These are phyloP conservation scores for Trichoderma endophyticum DNA, from an alignment of 2,329 filamentous ascomycete species.

Conservation along the genomic window DNA sequence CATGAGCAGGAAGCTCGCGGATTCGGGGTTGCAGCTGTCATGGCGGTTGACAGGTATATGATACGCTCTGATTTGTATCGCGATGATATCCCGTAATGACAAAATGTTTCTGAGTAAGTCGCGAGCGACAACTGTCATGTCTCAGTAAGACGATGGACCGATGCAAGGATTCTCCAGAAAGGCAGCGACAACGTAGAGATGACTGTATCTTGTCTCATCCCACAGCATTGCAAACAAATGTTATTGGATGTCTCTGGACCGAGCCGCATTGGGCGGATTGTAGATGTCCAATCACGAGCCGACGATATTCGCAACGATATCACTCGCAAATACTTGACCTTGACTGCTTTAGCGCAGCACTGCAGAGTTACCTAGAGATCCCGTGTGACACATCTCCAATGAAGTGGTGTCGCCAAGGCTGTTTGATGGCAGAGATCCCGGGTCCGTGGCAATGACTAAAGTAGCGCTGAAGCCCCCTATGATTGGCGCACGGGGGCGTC, in stretches of 20 bases:
- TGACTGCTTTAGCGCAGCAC: background rate
- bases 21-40: background rate
- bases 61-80: background rate
- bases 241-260: background rate
- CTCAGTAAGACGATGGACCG: background rate
- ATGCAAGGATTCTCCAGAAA: background rate
- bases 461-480: conserved; percentile 5
- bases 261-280: background rate
- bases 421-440: background rate
- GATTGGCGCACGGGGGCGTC: conserved; percentile 16
- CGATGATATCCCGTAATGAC: background rate
- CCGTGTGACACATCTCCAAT: conserved; percentile 4
- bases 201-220: background rate
- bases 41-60: background rate
- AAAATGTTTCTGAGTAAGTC: background rate
- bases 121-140: background rate
- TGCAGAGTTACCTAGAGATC: background rate
- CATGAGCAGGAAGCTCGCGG: background rate
- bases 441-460: background rate
- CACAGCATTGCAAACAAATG: background rate
- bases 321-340: background rate
- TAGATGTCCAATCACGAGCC: background rate
- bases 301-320: background rate
- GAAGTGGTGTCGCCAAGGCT: background rate
- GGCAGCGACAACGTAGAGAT: background rate